A percentile compares a stretch with the other conserved stretches of the same genome.
phyloP scores from a whole-genome alignment of 345 rosid genomes.

The Sonneratia alba region DNA sequence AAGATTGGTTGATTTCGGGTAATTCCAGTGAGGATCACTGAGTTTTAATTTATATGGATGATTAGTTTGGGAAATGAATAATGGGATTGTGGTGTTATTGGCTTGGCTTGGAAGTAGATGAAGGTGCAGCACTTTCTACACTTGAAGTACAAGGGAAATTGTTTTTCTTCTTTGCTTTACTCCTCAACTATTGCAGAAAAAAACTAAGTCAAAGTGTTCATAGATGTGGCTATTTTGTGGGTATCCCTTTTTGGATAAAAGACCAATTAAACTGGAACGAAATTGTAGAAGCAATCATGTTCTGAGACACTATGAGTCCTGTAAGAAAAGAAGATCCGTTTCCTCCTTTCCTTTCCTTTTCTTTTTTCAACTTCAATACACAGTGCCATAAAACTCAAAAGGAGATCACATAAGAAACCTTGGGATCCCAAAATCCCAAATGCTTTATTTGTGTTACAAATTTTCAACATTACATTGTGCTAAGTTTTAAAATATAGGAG shows the following conservation, averaged over 20 bases:
- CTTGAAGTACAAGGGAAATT: constrained; percentile 83
- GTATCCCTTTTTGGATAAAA: constrained; percentile 1
- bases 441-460: not conserved
- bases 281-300: not conserved
- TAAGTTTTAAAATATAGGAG: not conserved
- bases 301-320: too few species aligned
- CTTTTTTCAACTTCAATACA: too few species aligned
- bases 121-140: constrained; percentile 46
- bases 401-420: too few species aligned
- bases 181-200: constrained; percentile 40
- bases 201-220: constrained; percentile 24
- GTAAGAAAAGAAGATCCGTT: too few species aligned
- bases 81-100: constrained; percentile 35
- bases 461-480: not conserved
- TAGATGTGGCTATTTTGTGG: constrained; percentile 15
- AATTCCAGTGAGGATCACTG: constrained; percentile 27
- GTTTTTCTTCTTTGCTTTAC: constrained; percentile 76
- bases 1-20: constrained; percentile 30
- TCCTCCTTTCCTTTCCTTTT: too few species aligned
- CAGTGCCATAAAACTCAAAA: too few species aligned
- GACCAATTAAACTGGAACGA: not conserved
- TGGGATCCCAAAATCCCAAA: not conserved
- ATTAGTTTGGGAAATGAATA: constrained; percentile 34
- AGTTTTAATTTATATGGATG: constrained; percentile 40
- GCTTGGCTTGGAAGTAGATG: constrained; percentile 95